phyloP scores from a whole-genome alignment of 2,329 filamentous ascomycete species.

The Alternaria ethzedia region DNA sequence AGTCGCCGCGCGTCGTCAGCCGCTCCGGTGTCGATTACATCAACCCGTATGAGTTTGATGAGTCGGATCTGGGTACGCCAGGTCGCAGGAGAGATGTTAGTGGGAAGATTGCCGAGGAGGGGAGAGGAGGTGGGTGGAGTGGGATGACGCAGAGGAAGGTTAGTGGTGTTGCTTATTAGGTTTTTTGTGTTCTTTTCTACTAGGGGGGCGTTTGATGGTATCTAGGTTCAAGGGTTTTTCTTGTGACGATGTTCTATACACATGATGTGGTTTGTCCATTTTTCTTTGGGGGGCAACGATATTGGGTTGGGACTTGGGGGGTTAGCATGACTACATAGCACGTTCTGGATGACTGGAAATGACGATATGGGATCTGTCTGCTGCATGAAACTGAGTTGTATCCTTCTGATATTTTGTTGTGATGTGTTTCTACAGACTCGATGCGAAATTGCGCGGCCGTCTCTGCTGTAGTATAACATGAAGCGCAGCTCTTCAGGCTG shows the following conservation, averaged over 20 bases:
- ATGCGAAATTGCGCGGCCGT: not conserved
- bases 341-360: not conserved
- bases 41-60: constrained; percentile 43
- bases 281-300: not conserved
- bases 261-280: not conserved
- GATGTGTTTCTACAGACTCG: not conserved
- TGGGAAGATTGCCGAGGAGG: constrained; percentile 76
- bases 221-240: not conserved
- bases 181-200: not conserved
- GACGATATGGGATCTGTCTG: not conserved
- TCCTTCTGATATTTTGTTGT: not conserved
- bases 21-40: constrained; percentile 56
- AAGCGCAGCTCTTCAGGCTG: not conserved
- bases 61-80: constrained; percentile 39
- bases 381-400: not conserved
- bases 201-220: not conserved
- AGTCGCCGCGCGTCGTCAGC: constrained; percentile 55
- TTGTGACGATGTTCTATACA: not conserved
- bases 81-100: constrained; percentile 63
- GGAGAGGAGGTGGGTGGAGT: constrained; percentile 55
- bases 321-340: not conserved
- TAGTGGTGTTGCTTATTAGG: constrained; percentile 39
- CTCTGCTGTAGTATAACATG: not conserved
- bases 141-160: constrained; percentile 49
- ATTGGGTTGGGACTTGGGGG: not conserved